Evolutionary conservation across 2,329 filamentous ascomycete genomes (phyloP), one percentile per base, ranked within the genome.

Genomic region (Cercospora beticola): DNA sequence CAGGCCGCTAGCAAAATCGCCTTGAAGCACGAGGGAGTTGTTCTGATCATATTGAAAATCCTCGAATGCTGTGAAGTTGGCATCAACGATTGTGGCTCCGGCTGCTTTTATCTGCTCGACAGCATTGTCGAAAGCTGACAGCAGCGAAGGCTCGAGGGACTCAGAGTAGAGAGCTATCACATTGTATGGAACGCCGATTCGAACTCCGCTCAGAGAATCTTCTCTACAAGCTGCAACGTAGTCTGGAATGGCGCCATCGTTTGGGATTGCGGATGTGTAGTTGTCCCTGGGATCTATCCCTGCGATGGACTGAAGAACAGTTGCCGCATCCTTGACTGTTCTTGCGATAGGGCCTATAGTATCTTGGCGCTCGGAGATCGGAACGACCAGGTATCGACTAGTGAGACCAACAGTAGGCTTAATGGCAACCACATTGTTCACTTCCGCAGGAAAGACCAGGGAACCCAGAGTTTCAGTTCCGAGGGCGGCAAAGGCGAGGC

Each of bases 171-270:
- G 49, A 3, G 52, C 58, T 2, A 66, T 23, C 6, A 66, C 57
- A 10, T 66, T 66, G 28, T 52, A 52, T 5, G 64, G 56, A 8
- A 66, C 18, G 0, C 64, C 64, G 43, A 66, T 66, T 64, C 86
- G 86, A 9, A 87, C 87, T 9, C 66, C 68, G 52, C 78, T 70
- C 0, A 91, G 80, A 0, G 83, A 83, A 16, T 82, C 82, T n/a
- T 83, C 77, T 23, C 86, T 82, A 74, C 89, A 71, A 0, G 88
- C 86, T 2, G 81, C 82, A 7, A 87, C 83, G 72, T 91, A 92
- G 76, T 91, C 82, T 0, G 89, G 89, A 1, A 85, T 75, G 12
- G 33, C 18, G 0, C 73, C 78, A 26, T 82, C 80, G 68, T 81
- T 83, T 0, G 89, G 58, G 3, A 56, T 54, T 2, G 43, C 58